These are phyloP conservation scores for Cenchrus purpureus DNA, from an alignment of 176 grass and related monocot genomes.

Conservation along the genomic window DNA sequence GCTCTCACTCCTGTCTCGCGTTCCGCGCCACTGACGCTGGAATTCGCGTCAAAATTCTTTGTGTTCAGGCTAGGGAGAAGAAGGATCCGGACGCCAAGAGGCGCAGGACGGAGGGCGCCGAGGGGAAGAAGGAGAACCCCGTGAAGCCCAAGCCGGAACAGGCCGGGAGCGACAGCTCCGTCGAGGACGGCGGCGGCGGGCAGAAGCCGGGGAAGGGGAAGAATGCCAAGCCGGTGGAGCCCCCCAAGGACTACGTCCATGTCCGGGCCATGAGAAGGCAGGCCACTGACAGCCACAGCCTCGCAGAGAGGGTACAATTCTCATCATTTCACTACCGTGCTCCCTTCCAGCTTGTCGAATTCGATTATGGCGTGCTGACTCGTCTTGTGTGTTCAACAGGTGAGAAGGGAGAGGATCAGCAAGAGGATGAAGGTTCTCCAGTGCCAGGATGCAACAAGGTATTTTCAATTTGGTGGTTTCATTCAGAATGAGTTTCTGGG, in stretches of 20 bases:
- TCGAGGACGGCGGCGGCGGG: slow-evolving; percentile 53
- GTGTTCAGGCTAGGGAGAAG: slow-evolving; percentile 54
- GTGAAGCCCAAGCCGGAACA: slow-evolving; percentile 62
- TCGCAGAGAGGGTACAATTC: slow-evolving; percentile 82
- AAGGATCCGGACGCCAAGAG: slow-evolving; percentile 54
- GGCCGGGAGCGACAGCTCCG: slow-evolving; percentile 54
- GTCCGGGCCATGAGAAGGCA: slow-evolving; percentile 93
- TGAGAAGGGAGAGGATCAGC: slow-evolving; percentile 88
- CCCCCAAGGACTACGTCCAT: slow-evolving; percentile 94
- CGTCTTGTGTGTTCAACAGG: slow-evolving; percentile 44
- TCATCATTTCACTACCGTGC: background rate
- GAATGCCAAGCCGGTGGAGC: slow-evolving; percentile 70
- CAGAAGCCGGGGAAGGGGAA: slow-evolving; percentile 59
- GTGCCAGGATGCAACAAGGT: slow-evolving; percentile 97
- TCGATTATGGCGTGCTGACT: background rate
- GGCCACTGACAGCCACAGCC: slow-evolving; percentile 95
- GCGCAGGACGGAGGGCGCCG: slow-evolving; percentile 46
- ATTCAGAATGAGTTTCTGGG: slow-evolving; percentile 12
- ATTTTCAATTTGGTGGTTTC: background rate
- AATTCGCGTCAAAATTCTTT: background rate
- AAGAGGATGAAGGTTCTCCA: slow-evolving; percentile 91
- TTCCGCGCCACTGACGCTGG: background rate
- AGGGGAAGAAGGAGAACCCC: slow-evolving; percentile 26
- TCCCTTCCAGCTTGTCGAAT: background rate
- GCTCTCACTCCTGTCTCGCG: background rate